A percentile compares a stretch with the other conserved stretches of the same genome.
Conservation (phyloP, 805 yeast species). For the Candida wancherniae region DNA sequence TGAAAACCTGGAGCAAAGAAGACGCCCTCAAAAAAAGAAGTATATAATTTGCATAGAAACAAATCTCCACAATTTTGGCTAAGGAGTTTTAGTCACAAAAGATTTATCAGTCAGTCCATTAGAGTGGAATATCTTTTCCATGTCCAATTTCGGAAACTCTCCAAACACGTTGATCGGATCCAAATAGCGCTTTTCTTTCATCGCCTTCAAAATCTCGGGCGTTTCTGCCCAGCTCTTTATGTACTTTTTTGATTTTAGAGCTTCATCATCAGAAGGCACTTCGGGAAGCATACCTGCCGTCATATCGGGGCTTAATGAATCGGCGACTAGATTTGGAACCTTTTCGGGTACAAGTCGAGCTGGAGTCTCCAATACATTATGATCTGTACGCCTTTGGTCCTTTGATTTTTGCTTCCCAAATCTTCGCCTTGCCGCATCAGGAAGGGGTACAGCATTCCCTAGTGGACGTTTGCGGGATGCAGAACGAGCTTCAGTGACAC, state of each 20-base stretch:
- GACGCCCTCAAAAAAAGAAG: slow-evolving; percentile 47
- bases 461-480: slow-evolving; percentile 10
- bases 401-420: slow-evolving; percentile 6
- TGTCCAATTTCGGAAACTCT: slow-evolving; percentile 60
- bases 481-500: slow-evolving; percentile 17
- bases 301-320: slow-evolving; percentile 13
- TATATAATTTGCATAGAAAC: slow-evolving; percentile 1
- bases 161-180: slow-evolving; percentile 75
- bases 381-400: slow-evolving; percentile 2
- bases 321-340: slow-evolving; percentile 4
- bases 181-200: slow-evolving; percentile 29
- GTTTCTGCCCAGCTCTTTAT: slow-evolving; percentile 35
- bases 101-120: not conserved
- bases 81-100: not conserved
- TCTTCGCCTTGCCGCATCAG: slow-evolving; percentile 36
- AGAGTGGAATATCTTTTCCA: slow-evolving; percentile 54
- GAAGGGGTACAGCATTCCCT: slow-evolving; percentile 33
- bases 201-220: slow-evolving; percentile 27
- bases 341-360: slow-evolving; percentile 1
- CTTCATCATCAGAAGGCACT: slow-evolving; percentile 39
- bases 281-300: slow-evolving; percentile 31
- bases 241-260: slow-evolving; percentile 9
- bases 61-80: not conserved
- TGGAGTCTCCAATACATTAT: slow-evolving; percentile 2
- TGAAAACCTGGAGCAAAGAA: slow-evolving; percentile 59